Base-by-base conservation (phyloP, 2,329 filamentous ascomycete genomes). In the Acarospora socialis region DNA sequence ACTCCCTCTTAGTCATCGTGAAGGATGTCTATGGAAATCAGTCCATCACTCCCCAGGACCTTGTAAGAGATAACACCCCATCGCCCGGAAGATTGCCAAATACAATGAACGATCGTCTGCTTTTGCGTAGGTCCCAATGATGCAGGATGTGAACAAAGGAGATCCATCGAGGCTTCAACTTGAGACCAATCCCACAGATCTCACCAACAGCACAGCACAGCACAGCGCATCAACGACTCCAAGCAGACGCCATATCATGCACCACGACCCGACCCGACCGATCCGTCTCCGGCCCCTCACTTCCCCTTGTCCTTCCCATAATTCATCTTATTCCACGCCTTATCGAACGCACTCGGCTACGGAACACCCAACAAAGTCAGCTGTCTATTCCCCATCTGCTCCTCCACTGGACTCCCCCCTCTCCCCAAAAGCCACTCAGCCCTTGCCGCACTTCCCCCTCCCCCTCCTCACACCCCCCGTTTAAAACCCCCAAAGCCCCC, bases 291-390 rank as follows among this genome's bases (percentile, higher is more conserved):
- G n/a, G 16, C n/a, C 4, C 23, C 4, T 23, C 33, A 40, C 27
- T 40, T 40, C 4, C 33, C 35, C 12, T 36, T 41, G 4, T 41
- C 36, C 13, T 22, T n/a, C 7, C 32, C 24, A 26, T 41, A 38
- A 16, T 34, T 25, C 16, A 35, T 22, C 19, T 29, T 16, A 16
- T 41, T 41, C 36, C 36, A 41, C 10, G 33, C 34, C 28, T 41
- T 38, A 14, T 41, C 38, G 15, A 41, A 39, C 4, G 24, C 20
- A 14, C 30, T 35, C 9, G 28, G 28, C 36, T 41, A 19, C 19
- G 8, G n/a, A n/a, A n/a, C n/a, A n/a, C n/a, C 7, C 7, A 4
- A 25, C 12, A 25, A 25, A 25, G 15, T 25, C 22, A 5, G 12
- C 22, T 25, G 12, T 9, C 22, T 7, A n/a, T 14, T 25, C 7